Evolutionary conservation across 208 protist species (phyloP).

Genomic region (Angomonas desouzai): DNA sequence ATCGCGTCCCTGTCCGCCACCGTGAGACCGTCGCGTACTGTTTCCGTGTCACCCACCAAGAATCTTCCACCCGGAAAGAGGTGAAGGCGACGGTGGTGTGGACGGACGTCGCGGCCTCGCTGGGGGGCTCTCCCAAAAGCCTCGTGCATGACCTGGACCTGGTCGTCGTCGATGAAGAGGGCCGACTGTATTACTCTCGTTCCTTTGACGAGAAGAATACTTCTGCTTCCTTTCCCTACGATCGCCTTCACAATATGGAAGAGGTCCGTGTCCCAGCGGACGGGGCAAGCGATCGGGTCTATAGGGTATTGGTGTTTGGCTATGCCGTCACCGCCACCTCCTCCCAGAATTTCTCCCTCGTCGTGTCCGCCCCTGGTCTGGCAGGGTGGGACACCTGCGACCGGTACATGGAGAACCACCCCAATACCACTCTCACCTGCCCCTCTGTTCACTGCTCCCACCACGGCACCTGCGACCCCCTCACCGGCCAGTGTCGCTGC

Average conservation of each 20-base stretch:
- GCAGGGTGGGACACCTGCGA: slow-evolving; percentile 17
- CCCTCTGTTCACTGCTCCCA: slow-evolving; percentile 58
- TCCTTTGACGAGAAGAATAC: slow-evolving; percentile 10
- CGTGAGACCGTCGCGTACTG: slow-evolving; percentile 19
- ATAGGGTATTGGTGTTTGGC: slow-evolving; percentile 62
- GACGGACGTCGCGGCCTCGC: slow-evolving; percentile 60
- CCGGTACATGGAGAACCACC: background rate
- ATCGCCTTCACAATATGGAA: slow-evolving; percentile 55
- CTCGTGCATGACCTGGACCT: slow-evolving; percentile 86
- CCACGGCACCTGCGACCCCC: slow-evolving; percentile 35
- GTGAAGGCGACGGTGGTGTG: slow-evolving; percentile 77
- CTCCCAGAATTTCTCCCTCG: slow-evolving; percentile 50
- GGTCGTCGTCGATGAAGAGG: slow-evolving; percentile 46
- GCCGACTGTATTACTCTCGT: slow-evolving; percentile 40
- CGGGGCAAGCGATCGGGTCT: slow-evolving; percentile 12
- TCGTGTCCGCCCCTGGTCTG: slow-evolving; percentile 58
- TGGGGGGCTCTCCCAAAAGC: slow-evolving; percentile 45
- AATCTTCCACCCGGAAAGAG: background rate
- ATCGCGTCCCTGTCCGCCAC: slow-evolving; percentile 18
- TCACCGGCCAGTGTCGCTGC: slow-evolving; percentile 51
- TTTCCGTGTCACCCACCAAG: slow-evolving; percentile 22
- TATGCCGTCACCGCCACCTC: slow-evolving; percentile 25
- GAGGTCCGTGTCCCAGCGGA: slow-evolving; percentile 39
- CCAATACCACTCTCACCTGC: background rate
- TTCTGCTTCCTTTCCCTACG: slow-evolving; percentile 11